Percentiles rank a stretch among this genome's conserved stretches.
phyloP scores from a whole-genome alignment of 2,329 filamentous ascomycete genomes.

The Neofusicoccum umdonicola region DNA sequence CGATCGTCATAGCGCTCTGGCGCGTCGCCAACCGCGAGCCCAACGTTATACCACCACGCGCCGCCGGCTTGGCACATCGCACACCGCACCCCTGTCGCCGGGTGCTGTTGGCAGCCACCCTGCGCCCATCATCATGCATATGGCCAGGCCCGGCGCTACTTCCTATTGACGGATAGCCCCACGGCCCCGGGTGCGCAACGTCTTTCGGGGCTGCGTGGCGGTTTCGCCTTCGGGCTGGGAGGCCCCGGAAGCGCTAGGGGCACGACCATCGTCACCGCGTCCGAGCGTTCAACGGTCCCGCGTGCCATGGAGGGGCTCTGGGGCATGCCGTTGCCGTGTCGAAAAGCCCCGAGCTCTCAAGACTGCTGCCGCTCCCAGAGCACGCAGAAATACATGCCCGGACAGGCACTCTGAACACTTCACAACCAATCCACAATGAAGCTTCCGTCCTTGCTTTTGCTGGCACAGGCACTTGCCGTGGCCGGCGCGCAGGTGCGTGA shows the following conservation, averaged over 20 bases:
- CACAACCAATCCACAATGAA: neutral
- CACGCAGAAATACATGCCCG: too few relatives aligned
- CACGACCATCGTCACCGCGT: neutral
- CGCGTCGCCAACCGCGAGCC: too few relatives aligned
- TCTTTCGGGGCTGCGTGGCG: neutral
- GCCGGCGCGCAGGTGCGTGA: slow-evolving; percentile 16
- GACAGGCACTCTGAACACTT: too few relatives aligned
- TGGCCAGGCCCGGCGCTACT: neutral
- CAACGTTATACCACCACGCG: too few relatives aligned
- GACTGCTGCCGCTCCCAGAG: neutral
- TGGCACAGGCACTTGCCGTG: neutral
- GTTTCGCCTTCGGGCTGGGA: neutral
- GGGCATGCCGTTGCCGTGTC: neutral
- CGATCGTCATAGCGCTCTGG: too few relatives aligned
- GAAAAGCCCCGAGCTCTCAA: neutral
- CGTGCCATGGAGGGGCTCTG: neutral
- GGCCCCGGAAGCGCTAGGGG: neutral
- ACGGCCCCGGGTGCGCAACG: neutral
- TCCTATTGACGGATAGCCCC: neutral
- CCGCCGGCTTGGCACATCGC: too few relatives aligned
- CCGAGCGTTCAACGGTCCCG: neutral
- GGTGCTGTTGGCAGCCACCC: too few relatives aligned
- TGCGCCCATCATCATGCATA: too few relatives aligned
- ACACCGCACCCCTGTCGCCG: too few relatives aligned
- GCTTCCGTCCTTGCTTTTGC: neutral